Conservation (phyloP, 208 protist species). For the Jaenimonas drosophilae region DNA sequence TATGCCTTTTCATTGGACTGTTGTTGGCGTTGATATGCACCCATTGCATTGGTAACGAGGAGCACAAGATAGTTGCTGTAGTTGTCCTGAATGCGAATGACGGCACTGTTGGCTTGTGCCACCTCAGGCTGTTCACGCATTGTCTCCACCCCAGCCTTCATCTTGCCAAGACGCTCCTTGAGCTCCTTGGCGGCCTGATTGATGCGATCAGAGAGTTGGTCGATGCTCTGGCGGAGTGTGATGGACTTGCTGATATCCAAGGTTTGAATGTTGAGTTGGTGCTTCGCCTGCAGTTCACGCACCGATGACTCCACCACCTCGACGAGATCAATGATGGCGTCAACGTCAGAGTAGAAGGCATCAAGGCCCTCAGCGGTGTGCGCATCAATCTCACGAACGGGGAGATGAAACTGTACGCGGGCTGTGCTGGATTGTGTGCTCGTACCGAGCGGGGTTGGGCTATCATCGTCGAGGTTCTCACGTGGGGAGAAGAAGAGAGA, state of each 20-base stretch:
- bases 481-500: background rate
- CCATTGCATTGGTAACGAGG: constrained; percentile 40
- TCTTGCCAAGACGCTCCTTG: constrained; percentile 32
- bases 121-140: constrained; percentile 54
- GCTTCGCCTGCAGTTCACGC: constrained; percentile 50
- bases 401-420: constrained; percentile 9
- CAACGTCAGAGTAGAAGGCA: constrained; percentile 60
- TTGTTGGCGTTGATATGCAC: constrained; percentile 54
- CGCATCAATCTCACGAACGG: constrained; percentile 31
- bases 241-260: constrained; percentile 47
- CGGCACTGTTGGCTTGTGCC: constrained; percentile 46
- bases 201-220: constrained; percentile 37
- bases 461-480: too few relatives aligned
- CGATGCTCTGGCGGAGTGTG: constrained; percentile 46
- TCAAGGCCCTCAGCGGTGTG: constrained; percentile 53
- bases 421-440: background rate
- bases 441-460: too few relatives aligned
- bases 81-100: constrained; percentile 86
- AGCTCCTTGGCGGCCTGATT: constrained; percentile 22
- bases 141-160: constrained; percentile 49
- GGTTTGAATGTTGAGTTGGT: constrained; percentile 62
- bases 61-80: constrained; percentile 50
- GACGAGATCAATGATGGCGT: constrained; percentile 23
- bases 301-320: too few relatives aligned
- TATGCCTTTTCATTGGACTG: constrained; percentile 48